phyloP scores from a whole-genome alignment of 805 yeast species.

The Yarrowia alimentaria region DNA sequence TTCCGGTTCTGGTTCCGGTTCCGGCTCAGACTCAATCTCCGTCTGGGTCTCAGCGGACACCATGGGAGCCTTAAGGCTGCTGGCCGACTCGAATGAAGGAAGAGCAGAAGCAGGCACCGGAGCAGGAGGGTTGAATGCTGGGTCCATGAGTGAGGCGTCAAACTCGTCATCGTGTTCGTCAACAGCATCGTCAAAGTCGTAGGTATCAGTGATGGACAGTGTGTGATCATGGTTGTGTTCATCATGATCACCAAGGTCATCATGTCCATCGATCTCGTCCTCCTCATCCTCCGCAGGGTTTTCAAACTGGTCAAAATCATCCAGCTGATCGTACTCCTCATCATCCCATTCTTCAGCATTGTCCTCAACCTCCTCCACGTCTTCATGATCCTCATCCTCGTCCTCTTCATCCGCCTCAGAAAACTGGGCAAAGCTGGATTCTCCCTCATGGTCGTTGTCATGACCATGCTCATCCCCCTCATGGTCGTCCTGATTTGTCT shows the following conservation, averaged over 20 bases:
- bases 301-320: constrained; percentile 40
- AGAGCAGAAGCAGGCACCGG: background rate
- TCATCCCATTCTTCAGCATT: constrained; percentile 13
- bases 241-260: background rate
- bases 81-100: constrained; percentile 1
- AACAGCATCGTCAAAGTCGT: background rate
- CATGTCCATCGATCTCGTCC: background rate
- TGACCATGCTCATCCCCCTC: constrained; percentile 23
- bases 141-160: constrained; percentile 2
- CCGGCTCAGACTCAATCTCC: background rate
- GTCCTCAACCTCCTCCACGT: constrained; percentile 19
- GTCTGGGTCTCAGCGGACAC: constrained; percentile 19
- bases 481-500: constrained; percentile 4
- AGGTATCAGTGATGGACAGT: background rate
- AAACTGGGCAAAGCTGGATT: constrained; percentile 4
- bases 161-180: constrained; percentile 15
- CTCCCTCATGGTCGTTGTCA: constrained; percentile 1
- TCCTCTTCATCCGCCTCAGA: constrained; percentile 19
- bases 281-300: constrained; percentile 42
- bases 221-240: background rate
- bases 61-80: constrained; percentile 17
- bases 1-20: background rate
- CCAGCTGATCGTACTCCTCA: constrained; percentile 17
- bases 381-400: constrained; percentile 28
- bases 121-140: background rate